Evolutionary conservation across 371 early-diverging fungal genomes (phyloP).

Genomic region (Edhazardia aedis): DNA sequence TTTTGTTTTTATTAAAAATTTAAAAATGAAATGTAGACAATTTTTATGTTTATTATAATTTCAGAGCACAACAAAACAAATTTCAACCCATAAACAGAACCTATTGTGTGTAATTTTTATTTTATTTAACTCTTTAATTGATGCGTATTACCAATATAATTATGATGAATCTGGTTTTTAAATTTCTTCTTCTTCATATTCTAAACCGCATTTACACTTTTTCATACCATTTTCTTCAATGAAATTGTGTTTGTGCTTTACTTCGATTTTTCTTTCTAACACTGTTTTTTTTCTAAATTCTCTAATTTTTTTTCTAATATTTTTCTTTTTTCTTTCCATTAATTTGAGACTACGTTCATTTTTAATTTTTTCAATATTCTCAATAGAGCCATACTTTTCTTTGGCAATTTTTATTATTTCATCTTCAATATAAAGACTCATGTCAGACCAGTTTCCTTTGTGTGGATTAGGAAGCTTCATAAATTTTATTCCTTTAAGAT

Average conservation of each 20-base stretch:
- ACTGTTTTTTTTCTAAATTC: conserved; percentile 22
- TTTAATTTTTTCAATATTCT: conserved; percentile 19
- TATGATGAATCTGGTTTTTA: too few species aligned
- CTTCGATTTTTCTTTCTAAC: conserved; percentile 1
- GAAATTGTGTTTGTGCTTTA: conserved; percentile 24
- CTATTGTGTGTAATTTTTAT: too few species aligned
- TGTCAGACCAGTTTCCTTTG: conserved; percentile 37
- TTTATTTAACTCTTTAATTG: too few species aligned
- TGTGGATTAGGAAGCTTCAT: conserved; percentile 35
- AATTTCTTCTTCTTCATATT: conserved; percentile 37
- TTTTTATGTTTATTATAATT: too few species aligned
- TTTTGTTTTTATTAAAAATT: too few species aligned
- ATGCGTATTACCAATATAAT: too few species aligned
- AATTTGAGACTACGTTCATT: conserved; percentile 7
- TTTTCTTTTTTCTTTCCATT: conserved; percentile 27
- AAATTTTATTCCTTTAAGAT: conserved; percentile 24
- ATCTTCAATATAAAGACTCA: conserved; percentile 36
- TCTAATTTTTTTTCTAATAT: conserved; percentile 24
- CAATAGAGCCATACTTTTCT: conserved; percentile 28
- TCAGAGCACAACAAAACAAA: too few species aligned
- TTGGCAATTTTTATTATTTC: conserved; percentile 26
- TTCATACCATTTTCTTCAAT: conserved; percentile 3
- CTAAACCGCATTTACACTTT: conserved; percentile 37
- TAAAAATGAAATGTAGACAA: too few species aligned
- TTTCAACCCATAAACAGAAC: too few species aligned